Evolutionary conservation across 1,284 basidiomycete genomes (phyloP), one percentile per base, ranked within the genome.

Genomic region (Cutaneotrichosporon dermatis): DNA sequence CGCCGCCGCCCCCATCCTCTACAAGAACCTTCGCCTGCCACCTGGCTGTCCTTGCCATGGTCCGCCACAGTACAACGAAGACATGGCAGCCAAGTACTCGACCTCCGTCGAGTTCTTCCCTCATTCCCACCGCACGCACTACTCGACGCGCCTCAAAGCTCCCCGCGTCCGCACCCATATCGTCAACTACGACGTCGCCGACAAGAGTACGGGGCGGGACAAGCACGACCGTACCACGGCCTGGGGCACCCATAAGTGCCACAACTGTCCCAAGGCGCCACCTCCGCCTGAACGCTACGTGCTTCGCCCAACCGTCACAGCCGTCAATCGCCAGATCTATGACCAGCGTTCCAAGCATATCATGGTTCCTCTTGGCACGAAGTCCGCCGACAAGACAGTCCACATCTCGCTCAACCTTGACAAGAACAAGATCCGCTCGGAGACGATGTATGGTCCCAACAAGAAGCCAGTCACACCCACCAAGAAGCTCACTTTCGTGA

Each of bases 401-500:
- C 50, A 51, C 25, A 51, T 51, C 37, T 39, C 50, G 4, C 39
- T 49, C 44, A 45, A 45, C 16, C 25, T 45, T 16, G 44, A 25
- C 44, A 45, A 45, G 44, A 9, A 16, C 5, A 11, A 9, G 16
- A 25, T 45, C 44, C 4, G 7, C 9, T 4, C 16, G 6, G n/a
- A 44, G 12, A 8, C 16, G 16, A 7, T 16, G 8, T 44, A 45
- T 5, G 16, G 10, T 4, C 2, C 8, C 9, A 12, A 33, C 16
- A 4, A 16, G 16, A 45, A 33, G 16, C 44, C 44, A 4, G 16
- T 45, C 44, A 33, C 33, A n/a, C 46, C 13, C 34, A n/a, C 34
- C 33, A 49, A 49, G 16, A 25, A 34, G 7, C 6, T 57, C 43
- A 57, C 56, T 2, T 44, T 57, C 34, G 56, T 57, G 15, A 13